Evolutionary conservation across 2,329 filamentous ascomycete genomes (phyloP).

Genomic region (Diaporthe destruens): DNA sequence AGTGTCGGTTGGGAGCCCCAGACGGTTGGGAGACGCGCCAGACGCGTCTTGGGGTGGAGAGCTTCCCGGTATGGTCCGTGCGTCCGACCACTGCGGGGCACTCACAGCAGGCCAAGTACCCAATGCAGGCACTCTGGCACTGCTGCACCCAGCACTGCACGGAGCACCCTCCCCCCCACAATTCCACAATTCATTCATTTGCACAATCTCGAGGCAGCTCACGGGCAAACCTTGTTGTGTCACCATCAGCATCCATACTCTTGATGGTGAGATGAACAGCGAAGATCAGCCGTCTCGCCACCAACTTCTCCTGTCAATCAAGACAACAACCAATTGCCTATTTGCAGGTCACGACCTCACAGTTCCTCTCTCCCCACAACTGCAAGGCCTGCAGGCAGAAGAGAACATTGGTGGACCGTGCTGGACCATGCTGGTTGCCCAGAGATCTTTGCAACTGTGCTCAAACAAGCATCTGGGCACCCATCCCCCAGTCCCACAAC

Average conservation of each 20-base stretch:
- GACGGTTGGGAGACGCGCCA: conserved; percentile 1
- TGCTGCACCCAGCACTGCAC: neutral
- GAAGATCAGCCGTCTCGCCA: neutral
- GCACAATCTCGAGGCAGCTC: conserved; percentile 1
- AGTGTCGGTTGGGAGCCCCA: neutral
- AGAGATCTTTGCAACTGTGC: neutral
- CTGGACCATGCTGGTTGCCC: neutral
- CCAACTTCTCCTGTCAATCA: neutral
- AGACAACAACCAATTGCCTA: neutral
- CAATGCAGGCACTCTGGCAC: too few species aligned
- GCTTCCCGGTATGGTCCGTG: neutral
- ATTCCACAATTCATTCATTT: conserved; percentile 32
- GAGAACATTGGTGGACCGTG: too few species aligned
- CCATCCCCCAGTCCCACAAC: neutral
- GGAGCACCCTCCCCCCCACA: conserved; percentile 20
- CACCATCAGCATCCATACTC: neutral
- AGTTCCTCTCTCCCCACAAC: neutral
- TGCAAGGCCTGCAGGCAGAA: neutral
- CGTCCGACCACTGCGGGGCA: neutral
- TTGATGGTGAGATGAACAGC: conserved; percentile 14
- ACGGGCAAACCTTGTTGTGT: neutral
- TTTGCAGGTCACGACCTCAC: neutral
- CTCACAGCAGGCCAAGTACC: neutral
- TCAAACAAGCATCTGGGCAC: neutral
- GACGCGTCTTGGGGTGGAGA: conserved; percentile 10